Evolutionary conservation across 2,329 filamentous ascomycete genomes (phyloP).

Genomic region (Chaetomiaceae sp.): DNA sequence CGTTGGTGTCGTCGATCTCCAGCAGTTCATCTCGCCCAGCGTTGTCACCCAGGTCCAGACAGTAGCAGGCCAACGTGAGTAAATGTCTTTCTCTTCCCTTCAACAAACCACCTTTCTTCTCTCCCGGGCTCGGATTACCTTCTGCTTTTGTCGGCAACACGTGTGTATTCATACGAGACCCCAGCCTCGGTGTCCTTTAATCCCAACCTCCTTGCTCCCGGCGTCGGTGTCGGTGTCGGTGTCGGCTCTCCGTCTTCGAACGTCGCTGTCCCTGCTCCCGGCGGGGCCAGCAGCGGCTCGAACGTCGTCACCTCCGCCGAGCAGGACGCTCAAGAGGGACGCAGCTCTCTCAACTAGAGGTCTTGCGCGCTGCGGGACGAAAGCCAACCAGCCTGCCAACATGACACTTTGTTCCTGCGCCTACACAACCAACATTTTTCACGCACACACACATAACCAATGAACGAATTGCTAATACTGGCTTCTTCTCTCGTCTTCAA

Average conservation of each 20-base stretch:
- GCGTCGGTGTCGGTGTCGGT: background rate
- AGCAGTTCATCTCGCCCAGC: constrained; percentile 29
- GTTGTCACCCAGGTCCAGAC: constrained; percentile 31
- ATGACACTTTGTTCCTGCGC: too few relatives aligned
- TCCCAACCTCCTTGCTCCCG: constrained; percentile 8
- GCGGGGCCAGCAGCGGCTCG: background rate
- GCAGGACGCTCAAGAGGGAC: constrained; percentile 26
- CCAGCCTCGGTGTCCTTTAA: constrained; percentile 17
- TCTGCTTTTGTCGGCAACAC: constrained; percentile 11
- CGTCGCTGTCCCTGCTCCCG: constrained; percentile 1
- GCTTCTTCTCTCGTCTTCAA: constrained; percentile 10
- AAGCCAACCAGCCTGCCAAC: background rate
- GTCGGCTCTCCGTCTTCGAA: constrained; percentile 5
- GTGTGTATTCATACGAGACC: constrained; percentile 26
- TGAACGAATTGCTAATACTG: constrained; percentile 18
- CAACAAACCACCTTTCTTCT: background rate
- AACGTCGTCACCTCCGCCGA: constrained; percentile 24
- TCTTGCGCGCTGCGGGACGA: background rate
- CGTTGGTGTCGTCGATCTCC: constrained; percentile 31
- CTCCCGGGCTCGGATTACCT: constrained; percentile 1
- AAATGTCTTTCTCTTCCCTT: constrained; percentile 5
- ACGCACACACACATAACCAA: too few relatives aligned
- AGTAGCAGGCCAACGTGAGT: constrained; percentile 26
- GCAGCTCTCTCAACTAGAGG: constrained; percentile 19
- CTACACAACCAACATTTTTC: too few relatives aligned